phyloP scores from a whole-genome alignment of 208 protist species.

The Perkinsela sp. region DNA sequence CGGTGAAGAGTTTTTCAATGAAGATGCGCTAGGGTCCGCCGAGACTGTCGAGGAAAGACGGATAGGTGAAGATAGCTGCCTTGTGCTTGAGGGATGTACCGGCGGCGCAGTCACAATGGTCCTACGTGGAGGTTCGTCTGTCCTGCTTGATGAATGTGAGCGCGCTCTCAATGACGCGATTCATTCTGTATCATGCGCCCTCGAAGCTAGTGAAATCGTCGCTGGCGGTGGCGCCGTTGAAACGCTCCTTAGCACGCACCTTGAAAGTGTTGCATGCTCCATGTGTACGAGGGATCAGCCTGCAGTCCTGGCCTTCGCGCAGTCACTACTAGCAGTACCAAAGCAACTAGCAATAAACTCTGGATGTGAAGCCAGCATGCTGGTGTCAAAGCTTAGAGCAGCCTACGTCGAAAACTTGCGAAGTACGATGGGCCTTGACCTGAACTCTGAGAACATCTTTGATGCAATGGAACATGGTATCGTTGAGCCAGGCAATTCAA shows the following conservation, averaged over 20 bases:
- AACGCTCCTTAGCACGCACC: conserved; percentile 84
- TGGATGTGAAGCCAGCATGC: conserved; percentile 87
- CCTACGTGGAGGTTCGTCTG: conserved; percentile 87
- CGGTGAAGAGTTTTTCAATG: conserved; percentile 85
- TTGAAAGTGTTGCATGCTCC: conserved; percentile 87
- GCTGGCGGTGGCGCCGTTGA: conserved; percentile 95
- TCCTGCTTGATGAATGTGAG: conserved; percentile 91
- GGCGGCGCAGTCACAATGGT: conserved; percentile 74
- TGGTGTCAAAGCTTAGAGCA: conserved; percentile 87
- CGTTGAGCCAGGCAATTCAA: conserved; percentile 92
- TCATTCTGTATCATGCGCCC: conserved; percentile 88
- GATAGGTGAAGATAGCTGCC: conserved; percentile 87
- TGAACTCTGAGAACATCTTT: conserved; percentile 68
- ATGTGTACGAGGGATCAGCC: conserved; percentile 90
- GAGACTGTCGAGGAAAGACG: conserved; percentile 81
- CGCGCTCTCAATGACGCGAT: conserved; percentile 92
- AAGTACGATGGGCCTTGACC: conserved; percentile 71
- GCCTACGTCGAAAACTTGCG: conserved; percentile 73
- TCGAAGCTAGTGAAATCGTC: conserved; percentile 86
- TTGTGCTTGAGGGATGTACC: conserved; percentile 65
- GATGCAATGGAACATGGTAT: conserved; percentile 91
- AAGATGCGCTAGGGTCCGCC: conserved; percentile 64
- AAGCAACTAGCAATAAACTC: conserved; percentile 93
- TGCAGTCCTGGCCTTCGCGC: conserved; percentile 90
- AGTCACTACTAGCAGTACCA: conserved; percentile 92